Base-by-base conservation (phyloP, 2,329 filamentous ascomycete species). In the Dactylonectria estremocensis region DNA sequence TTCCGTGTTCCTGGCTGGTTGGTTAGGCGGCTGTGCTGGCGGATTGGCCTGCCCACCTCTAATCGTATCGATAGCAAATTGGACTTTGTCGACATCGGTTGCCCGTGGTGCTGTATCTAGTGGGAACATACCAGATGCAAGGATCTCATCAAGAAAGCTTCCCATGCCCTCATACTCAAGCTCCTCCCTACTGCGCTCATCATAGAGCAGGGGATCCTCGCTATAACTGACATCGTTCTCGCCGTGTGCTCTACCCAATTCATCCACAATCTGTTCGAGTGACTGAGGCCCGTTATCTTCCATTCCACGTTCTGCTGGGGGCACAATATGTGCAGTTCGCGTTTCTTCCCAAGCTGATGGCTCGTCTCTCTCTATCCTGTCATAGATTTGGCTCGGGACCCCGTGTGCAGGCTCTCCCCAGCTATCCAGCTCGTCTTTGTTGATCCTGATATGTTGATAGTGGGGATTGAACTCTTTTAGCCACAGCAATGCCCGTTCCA, bases 61-160 rank as follows among this genome's bases (percentile, higher is more conserved):
- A 14, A 60, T 65, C n/a, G 20, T 55, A 46, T 65, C 20, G 14
- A 59, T 40, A 16, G 48, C 37, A 65, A 65, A 60, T 60, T 65
- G 49, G 4, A 65, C 18, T 49, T 54, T 60, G 11, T 59, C 49
- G 18, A 31, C 40, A 54, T 65, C 49, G 5, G 48, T 65, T 33
- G 37, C 54, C 35, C 14, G 46, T n/a, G 46, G 54, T 48, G 46
- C 35, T 54, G 37, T 53, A 53, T 64, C 55, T 4, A 65, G 16
- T 14, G 62, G 48, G 37, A 65, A 65, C 40, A 65, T 65, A 20
- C 62, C 49, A 22, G 55, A 60, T 46, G 49, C 37, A 53, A 65
- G 40, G 3, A 65, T 40, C 35, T 40, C 35, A 40, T 40, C 35
- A 5, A 40, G 35, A 40, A 40, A 40, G 35, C 35, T 40, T 40